These are phyloP conservation scores for Mollisia scopiformis DNA, from an alignment of 2,329 filamentous ascomycete genomes.

Conservation along the genomic window DNA sequence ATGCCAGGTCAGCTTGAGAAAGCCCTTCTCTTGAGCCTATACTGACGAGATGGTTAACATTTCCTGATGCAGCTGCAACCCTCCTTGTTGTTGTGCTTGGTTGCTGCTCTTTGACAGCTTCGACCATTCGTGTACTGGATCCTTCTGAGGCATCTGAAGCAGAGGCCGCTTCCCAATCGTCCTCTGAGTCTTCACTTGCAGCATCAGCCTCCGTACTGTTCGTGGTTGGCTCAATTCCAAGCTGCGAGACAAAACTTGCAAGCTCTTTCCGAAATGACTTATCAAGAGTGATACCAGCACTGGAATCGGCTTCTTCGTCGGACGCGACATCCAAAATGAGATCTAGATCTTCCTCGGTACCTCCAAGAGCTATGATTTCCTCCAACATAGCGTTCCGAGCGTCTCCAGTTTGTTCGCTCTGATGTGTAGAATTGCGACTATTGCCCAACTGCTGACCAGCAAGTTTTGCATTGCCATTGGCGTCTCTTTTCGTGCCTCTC, in stretches of 20 bases:
- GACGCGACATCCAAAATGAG: slow-evolving; percentile 60
- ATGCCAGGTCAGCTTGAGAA: slow-evolving; percentile 33
- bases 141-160: slow-evolving; percentile 18
- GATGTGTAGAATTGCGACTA: slow-evolving; percentile 10
- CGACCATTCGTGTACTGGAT: background rate
- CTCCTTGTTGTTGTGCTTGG: background rate
- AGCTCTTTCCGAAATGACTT: slow-evolving; percentile 54
- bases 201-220: slow-evolving; percentile 39
- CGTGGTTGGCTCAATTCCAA: slow-evolving; percentile 50
- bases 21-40: slow-evolving; percentile 7
- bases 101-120: background rate
- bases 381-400: slow-evolving; percentile 51
- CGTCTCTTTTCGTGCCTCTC: slow-evolving; percentile 39
- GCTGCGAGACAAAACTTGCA: slow-evolving; percentile 52
- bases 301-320: slow-evolving; percentile 45
- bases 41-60: slow-evolving; percentile 38
- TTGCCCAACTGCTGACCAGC: slow-evolving; percentile 28
- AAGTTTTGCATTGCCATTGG: slow-evolving; percentile 35
- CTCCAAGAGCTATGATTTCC: slow-evolving; percentile 67
- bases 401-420: slow-evolving; percentile 12
- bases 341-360: slow-evolving; percentile 65
- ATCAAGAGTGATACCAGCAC: slow-evolving; percentile 39
- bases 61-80: slow-evolving; percentile 19
- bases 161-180: slow-evolving; percentile 37
- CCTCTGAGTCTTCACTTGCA: slow-evolving; percentile 40